These are phyloP conservation scores for Ochromonadaceae sp. DNA, from an alignment of 352 stramenopile species.

Conservation along the genomic window DNA sequence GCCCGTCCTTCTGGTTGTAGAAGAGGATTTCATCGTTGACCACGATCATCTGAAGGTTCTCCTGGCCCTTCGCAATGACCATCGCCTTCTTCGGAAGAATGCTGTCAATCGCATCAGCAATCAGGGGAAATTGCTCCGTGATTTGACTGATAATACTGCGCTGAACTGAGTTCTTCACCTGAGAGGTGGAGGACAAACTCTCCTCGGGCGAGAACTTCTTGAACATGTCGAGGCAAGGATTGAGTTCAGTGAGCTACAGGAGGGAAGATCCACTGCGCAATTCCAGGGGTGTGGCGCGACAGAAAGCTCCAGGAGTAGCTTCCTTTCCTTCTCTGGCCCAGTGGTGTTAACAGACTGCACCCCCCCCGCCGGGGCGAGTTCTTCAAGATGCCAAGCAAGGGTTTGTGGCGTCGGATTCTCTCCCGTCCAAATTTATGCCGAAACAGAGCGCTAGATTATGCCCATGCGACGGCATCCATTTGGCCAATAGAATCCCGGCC, in stretches of 20 bases:
- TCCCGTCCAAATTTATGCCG: too few species aligned
- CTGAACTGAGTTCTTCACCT: conserved; percentile 92
- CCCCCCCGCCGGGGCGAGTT: too few species aligned
- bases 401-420: too few species aligned
- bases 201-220: conserved; percentile 81
- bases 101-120: conserved; percentile 53
- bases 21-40: conserved; percentile 74
- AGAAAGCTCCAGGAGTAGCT: too few species aligned
- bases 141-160: conserved; percentile 81
- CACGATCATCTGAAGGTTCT: conserved; percentile 70
- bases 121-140: conserved; percentile 69
- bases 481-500: too few species aligned
- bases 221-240: conserved; percentile 53
- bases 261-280: neutral
- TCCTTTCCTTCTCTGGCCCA: too few species aligned
- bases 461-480: too few species aligned
- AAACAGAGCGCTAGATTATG: too few species aligned
- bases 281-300: too few species aligned
- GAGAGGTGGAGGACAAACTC: conserved; percentile 83
- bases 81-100: conserved; percentile 76
- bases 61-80: conserved; percentile 66
- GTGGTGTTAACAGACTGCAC: too few species aligned
- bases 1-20: conserved; percentile 87
- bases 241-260: conserved; percentile 3
- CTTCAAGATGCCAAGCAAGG: too few species aligned